Conservation (phyloP, 768 basidiomycete genomes). For the Russula emetica region DNA sequence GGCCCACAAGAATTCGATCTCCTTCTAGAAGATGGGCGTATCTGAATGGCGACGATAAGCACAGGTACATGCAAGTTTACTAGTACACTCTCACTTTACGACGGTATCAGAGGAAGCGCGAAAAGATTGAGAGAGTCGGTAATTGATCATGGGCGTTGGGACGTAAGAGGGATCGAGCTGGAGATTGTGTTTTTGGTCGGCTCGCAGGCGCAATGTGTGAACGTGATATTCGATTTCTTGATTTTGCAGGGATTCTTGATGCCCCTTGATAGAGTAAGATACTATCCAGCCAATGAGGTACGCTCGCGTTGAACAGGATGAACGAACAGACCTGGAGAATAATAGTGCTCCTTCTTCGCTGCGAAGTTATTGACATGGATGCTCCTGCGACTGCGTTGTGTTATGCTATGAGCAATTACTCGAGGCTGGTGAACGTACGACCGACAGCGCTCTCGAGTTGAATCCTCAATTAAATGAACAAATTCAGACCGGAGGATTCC, state of each 20-base stretch:
- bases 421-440: slow-evolving; percentile 5
- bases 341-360: slow-evolving; percentile 12
- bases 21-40: slow-evolving; percentile 23
- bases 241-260: slow-evolving; percentile 10
- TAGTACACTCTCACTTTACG: slow-evolving; percentile 15
- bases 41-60: slow-evolving; percentile 1
- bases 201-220: slow-evolving; percentile 8
- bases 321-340: slow-evolving; percentile 7
- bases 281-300: neutral
- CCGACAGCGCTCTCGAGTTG: slow-evolving; percentile 5
- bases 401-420: neutral
- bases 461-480: slow-evolving; percentile 9
- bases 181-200: slow-evolving; percentile 19
- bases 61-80: no score
- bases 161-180: slow-evolving; percentile 24
- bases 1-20: slow-evolving; percentile 19
- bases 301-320: neutral
- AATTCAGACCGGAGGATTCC: slow-evolving; percentile 2
- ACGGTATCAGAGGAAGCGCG: slow-evolving; percentile 1
- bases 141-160: slow-evolving; percentile 11
- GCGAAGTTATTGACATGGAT: slow-evolving; percentile 4
- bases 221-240: slow-evolving; percentile 20
- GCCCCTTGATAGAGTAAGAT: slow-evolving; percentile 18
- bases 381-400: neutral
- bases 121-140: slow-evolving; percentile 18